Evolutionary conservation across 371 early-diverging fungal genomes (phyloP), one percentile per base, ranked within the genome.

Genomic region (Synchytrium microbalum): DNA sequence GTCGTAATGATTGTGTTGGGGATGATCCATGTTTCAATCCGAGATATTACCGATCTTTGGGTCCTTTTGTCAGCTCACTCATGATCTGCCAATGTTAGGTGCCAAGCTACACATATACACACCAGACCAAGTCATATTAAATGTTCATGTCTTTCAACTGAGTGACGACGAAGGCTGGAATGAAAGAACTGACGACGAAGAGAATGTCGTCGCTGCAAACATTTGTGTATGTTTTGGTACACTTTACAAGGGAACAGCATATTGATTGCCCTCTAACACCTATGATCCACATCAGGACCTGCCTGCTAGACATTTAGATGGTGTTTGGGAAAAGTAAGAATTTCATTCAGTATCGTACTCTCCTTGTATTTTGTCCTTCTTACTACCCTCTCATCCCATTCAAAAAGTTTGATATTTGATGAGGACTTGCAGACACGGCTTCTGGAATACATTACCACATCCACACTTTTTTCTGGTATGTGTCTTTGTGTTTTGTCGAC

Each of bases 331-430:
- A 68, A 67, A 26, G 67, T 58, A 5, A 63, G 64, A 23, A 66
- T 66, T 5, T 58, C 54, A 14, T 65, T 63, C 53, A 64, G 62
- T 60, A 60, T 61, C 24, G 33, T 64, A 0, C 33, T 32, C 33
- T 10, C 13, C 57, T 60, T 61, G 3, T 60, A 54, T 53, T 10
- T 46, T n/a, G 64, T 33, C 23, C 57, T 54, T n/a, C 16, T 65
- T 10, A 62, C 65, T 2, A 53, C 64, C 3, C 57, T 57, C 13
- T 28, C 54, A 2, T 65, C 2, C 55, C 65, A 2, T 60, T n/a
- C n/a, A n/a, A n/a, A 60, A 23, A 82, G 80, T 54, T 69, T 83
- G 53, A 69, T 83, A 29, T 86, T 77, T 68, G 86, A 84, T 24
- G 77, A 79, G 3, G 67, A 76, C 32, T 59, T 83, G 13, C 73